Percentiles rank a stretch among this genome's conserved stretches.
phyloP scores from a whole-genome alignment of 768 basidiomycete species.

The Rhodosporidiobolus sp. region DNA sequence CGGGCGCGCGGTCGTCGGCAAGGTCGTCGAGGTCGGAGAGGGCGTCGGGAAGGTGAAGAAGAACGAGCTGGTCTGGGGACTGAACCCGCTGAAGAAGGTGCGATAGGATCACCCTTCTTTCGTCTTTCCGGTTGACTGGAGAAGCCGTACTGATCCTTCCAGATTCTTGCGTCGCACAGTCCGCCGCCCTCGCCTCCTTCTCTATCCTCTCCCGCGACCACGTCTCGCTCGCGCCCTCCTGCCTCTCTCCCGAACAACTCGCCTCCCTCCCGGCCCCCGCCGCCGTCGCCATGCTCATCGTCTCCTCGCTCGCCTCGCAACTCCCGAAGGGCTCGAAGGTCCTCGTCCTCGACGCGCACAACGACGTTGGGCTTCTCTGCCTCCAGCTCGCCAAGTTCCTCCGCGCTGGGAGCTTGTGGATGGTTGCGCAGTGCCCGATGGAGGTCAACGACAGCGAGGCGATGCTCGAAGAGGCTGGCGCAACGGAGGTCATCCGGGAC shows the following conservation, averaged over 20 bases:
- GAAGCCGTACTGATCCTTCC: neutral
- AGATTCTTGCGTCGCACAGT: slow-evolving; percentile 25
- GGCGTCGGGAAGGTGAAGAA: slow-evolving; percentile 27
- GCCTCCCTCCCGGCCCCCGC: slow-evolving; percentile 41
- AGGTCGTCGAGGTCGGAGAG: slow-evolving; percentile 42
- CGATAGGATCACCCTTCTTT: neutral
- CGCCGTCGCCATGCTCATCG: slow-evolving; percentile 40
- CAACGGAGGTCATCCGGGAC: slow-evolving; percentile 40
- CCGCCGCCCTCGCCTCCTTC: slow-evolving; percentile 42
- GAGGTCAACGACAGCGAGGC: slow-evolving; percentile 32
- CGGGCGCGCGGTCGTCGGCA: slow-evolving; percentile 44
- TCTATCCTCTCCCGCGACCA: slow-evolving; percentile 39
- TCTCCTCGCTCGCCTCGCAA: slow-evolving; percentile 27
- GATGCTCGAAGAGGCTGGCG: slow-evolving; percentile 30
- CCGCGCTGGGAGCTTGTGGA: slow-evolving; percentile 32
- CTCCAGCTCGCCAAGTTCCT: slow-evolving; percentile 36
- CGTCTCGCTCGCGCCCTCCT: slow-evolving; percentile 40
- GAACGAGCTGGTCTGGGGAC: slow-evolving; percentile 44
- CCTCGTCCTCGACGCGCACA: slow-evolving; percentile 42
- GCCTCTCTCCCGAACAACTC: slow-evolving; percentile 40
- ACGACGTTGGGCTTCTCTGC: slow-evolving; percentile 42
- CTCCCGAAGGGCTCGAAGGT: slow-evolving; percentile 39
- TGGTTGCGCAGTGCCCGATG: slow-evolving; percentile 40
- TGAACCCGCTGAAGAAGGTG: slow-evolving; percentile 39
- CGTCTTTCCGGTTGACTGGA: neutral